Evolutionary conservation across 2,329 filamentous ascomycete species (phyloP), one percentile per base, ranked within the genome.

Genomic region (Coniella lustricola): DNA sequence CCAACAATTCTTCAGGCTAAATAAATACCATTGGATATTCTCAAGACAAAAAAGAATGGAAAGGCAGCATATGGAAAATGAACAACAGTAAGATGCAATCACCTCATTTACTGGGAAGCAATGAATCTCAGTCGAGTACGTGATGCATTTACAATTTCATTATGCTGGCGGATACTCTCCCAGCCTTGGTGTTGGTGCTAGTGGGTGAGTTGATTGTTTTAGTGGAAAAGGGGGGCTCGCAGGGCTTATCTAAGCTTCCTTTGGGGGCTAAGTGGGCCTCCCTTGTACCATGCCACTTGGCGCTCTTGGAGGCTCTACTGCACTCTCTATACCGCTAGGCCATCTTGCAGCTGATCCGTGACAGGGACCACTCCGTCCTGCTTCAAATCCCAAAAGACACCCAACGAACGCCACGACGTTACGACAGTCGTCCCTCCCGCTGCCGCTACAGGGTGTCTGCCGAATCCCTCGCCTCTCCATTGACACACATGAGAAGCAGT

Each of bases 201-300:
- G n/a, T 41, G 25, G 3, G 10, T 41, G 16, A 17, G n/a, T 12
- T 17, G 21, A 18, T 13, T 17, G 4, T 8, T 9, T n/a, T 4
- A 3, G 22, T 17, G 2, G 16, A 41, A 33, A 33, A 33, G 40
- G 40, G 29, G 17, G 7, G 5, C 36, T 20, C 12, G 16, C 14
- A 17, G 32, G 40, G 40, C 40, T 42, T 42, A 42, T 42, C 40
- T 42, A 42, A 42, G 29, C 40, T 20, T 33, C 25, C 8, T 33
- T 25, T 32, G 17, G 29, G n/a, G 9, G 8, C 18, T 9, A 31
- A 17, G 17, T n/a, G 39, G 22, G 7, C 35, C 36, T 21, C 21
- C 38, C 25, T 21, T 42, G 40, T 29, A 42, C 25, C 25, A 42
- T 33, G 40, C 40, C 40, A 42, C 40, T 42, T 42, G 40, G 40